phyloP scores from a whole-genome alignment of 768 basidiomycete genomes.

The Mycena kentingensis region DNA sequence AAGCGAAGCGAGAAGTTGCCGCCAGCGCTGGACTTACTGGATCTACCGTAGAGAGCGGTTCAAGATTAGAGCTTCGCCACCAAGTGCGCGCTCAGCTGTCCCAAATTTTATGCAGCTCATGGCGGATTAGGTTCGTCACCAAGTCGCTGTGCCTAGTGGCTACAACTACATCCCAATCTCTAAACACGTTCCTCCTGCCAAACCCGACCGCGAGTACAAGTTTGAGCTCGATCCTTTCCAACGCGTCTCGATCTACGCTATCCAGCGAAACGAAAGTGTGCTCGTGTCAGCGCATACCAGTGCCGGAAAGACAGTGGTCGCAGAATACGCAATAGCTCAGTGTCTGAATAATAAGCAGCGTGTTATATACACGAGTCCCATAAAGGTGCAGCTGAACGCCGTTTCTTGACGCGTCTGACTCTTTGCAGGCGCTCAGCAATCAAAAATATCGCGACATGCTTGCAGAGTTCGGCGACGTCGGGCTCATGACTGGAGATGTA shows the following conservation, averaged over 20 bases:
- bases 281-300: conserved; percentile 98
- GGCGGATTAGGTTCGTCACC: conserved; percentile 74
- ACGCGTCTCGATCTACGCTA: conserved; percentile 89
- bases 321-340: conserved; percentile 98
- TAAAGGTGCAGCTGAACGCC: conserved; percentile 74
- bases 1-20: conserved; percentile 89
- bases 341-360: conserved; percentile 91
- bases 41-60: conserved; percentile 57
- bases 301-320: conserved; percentile 99
- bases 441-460: conserved; percentile 99
- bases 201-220: conserved; percentile 91
- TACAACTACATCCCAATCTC: conserved; percentile 91
- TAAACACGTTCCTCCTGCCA: conserved; percentile 85
- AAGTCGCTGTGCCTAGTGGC: conserved; percentile 93
- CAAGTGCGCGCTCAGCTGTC: conserved; percentile 51
- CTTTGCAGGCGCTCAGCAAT: conserved; percentile 86
- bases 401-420: conserved; percentile 9
- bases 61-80: conserved; percentile 76
- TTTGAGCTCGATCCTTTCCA: conserved; percentile 98
- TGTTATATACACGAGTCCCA: conserved; percentile 99
- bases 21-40: conserved; percentile 87
- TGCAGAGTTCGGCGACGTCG: conserved; percentile 96
- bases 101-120: background rate
- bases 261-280: conserved; percentile 96
- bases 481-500: conserved; percentile 98